Percentiles rank a stretch among this genome's conserved stretches.
phyloP scores from a whole-genome alignment of 1,284 basidiomycete genomes.

The Exobasidium rhododendri region DNA sequence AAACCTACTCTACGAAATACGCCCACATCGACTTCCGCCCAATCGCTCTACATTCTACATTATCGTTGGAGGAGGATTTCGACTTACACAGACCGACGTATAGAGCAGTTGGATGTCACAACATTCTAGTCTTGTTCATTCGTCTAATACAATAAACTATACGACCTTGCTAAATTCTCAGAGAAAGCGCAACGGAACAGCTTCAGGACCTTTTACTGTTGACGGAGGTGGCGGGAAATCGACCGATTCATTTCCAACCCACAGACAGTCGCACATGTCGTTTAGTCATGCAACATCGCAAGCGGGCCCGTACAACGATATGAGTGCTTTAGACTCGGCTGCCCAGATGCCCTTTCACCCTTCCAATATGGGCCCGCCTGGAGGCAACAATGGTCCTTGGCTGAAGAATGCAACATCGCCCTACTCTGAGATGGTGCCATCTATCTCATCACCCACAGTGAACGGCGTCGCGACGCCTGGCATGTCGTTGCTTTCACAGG shows the following conservation, averaged over 20 bases:
- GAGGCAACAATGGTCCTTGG: not conserved
- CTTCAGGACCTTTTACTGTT: slow-evolving; percentile 2
- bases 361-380: not conserved
- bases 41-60: no score
- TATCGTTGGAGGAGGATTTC: no score
- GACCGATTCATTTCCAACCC: not conserved
- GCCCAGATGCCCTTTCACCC: not conserved
- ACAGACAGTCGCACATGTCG: not conserved
- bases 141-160: not conserved
- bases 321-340: not conserved
- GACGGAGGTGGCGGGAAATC: not conserved
- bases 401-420: not conserved
- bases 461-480: slow-evolving; percentile 1
- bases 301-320: not conserved
- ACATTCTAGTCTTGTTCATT: not conserved
- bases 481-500: slow-evolving; percentile 13
- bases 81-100: no score
- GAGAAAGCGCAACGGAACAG: not conserved
- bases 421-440: not conserved
- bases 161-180: not conserved
- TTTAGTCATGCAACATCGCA: not conserved
- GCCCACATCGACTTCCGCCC: no score
- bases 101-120: not conserved
- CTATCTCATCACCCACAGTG: not conserved
- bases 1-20: no score